Base-by-base conservation (phyloP, 2,329 filamentous ascomycete species). In the Metarhizium rileyi region DNA sequence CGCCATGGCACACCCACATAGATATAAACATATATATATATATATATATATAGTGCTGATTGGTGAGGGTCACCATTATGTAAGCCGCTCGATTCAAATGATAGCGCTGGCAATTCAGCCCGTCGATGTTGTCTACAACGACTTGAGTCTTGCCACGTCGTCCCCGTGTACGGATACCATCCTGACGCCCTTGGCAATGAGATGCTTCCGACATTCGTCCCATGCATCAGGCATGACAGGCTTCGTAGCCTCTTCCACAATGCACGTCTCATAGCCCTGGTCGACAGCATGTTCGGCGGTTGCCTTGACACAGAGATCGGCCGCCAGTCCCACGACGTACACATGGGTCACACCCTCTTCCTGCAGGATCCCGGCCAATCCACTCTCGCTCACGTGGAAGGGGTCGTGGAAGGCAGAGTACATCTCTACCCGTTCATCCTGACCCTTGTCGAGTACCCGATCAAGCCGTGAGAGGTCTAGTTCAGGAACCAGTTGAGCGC, bases 391-490 rank as follows among this genome's bases (percentile, higher is more conserved):
- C 14, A 85, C 71, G 28, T 69, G 69, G 59, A 96, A 91, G 0
- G 87, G 86, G 62, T 90, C 87, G 53, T 84, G 84, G 60, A 98
- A 97, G 0, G 85, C 90, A 53, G 86, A 91, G 69, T 96, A 97
- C 86, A 96, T 95, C 68, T 98, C 93, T 2, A 95, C 78, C 42
- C 77, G 72, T 42, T 73, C 64, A 62, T 89, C 76, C 61, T 74
- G 77, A 10, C 93, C 93, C 71, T 98, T 98, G 57, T 86, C 77
- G 14, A 96, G 69, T 26, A 89, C 71, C 33, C 67, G 58, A 57
- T 91, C 76, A n/a, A 95, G 57, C 16, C 72, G 74, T 7, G 61
- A 59, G 14, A 62, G 52, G 46, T 88, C 71, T 1, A 97, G 74
- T 62, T 90, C 89, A 0, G 83, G 77, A 6, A 93, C 74, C 22